Conservation (phyloP, 2,329 filamentous ascomycete genomes). For the Aspergillus proliferans region DNA sequence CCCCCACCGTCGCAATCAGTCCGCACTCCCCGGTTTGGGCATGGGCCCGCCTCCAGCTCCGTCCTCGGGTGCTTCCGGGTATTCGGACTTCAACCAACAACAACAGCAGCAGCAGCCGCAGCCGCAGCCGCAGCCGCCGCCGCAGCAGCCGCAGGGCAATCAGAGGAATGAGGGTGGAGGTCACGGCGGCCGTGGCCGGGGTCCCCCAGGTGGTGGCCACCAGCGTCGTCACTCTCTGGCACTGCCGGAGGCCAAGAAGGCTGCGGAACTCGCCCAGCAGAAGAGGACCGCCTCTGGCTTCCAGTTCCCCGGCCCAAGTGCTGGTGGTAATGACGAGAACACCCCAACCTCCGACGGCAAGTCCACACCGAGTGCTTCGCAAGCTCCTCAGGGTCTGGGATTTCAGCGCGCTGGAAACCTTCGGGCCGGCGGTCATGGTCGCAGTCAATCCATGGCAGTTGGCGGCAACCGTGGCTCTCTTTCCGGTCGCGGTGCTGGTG, state of each 20-base stretch:
- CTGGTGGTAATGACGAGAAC: conserved; percentile 49
- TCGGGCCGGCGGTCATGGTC: conserved; percentile 64
- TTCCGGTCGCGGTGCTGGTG: conserved; percentile 59
- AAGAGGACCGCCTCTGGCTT: conserved; percentile 91
- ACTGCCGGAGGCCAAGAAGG: conserved; percentile 93
- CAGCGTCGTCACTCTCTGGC: conserved; percentile 91
- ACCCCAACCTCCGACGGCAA: conserved; percentile 51
- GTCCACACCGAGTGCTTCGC: conserved; percentile 36
- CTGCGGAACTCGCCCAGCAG: conserved; percentile 91
- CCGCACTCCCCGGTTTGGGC: conserved; percentile 84
- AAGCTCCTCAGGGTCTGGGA: conserved; percentile 56
- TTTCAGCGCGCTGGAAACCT: conserved; percentile 72
- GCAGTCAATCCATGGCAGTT: conserved; percentile 47
- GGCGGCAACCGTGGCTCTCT: conserved; percentile 61
- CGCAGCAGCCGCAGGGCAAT: conserved; percentile 42
- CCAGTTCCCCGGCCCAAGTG: conserved; percentile 78
- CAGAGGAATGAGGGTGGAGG: conserved; percentile 67
- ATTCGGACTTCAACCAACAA: conserved; percentile 71
- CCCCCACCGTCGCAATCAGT: conserved; percentile 96
- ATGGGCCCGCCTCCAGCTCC: conserved; percentile 90
- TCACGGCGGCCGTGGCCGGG: conserved; percentile 67
- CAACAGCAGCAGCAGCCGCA: conserved; percentile 4
- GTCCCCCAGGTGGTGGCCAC: conserved; percentile 67
- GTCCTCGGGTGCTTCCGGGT: conserved; percentile 79
- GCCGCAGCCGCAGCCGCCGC: conserved; percentile 3